Base-by-base conservation (phyloP, 2,329 filamentous ascomycete genomes). In the Aspergillus novofumigatus region DNA sequence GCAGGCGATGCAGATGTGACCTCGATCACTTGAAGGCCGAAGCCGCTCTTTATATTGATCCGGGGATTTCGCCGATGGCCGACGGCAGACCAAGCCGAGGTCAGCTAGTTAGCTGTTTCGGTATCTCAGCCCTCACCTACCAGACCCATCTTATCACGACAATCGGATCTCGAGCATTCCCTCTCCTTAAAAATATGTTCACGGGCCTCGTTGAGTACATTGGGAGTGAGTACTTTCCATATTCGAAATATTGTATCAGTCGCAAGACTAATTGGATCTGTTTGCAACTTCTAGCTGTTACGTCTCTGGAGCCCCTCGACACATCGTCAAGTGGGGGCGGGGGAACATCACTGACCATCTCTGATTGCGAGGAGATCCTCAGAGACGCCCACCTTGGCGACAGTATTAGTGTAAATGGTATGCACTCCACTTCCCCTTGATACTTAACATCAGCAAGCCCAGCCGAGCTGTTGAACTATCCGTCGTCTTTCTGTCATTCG, bases 171-270 rank as follows among this genome's bases (percentile, higher is more conserved):
- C 48, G 41, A 23, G 51, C 44, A 35, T 48, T 52, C 49, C 54
- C 45, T 51, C 51, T 53, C n/a, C 10, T 42, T 32, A 41, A 57
- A 67, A 80, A 61, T 60, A 97, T 99, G 94, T 97, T 99, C 72
- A 97, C 94, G 57, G 94, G 94, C 66, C 89, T 96, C 60, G 90
- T 96, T 54, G 92, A 96, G 78, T 89, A 88, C 60, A 88, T 97
- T 62, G 94, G 94, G 80, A 92, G 93, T 96, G 80, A 77, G 87
- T 79, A 65, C 26, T 62, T 64, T 55, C 66, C 65, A 9, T 26
- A 11, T 26, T 17, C 38, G 21, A n/a, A 7, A 17, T 23, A 32
- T 23, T 26, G 1, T 10, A 51, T 45, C 4, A 21, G 28, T 32
- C 8, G 25, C 28, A 3, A n/a, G 29, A 54, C 50, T 62, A 51